Base-by-base conservation (phyloP, 495 filamentous ascomycete species). In the Friedmanniomyces endolithicus region DNA sequence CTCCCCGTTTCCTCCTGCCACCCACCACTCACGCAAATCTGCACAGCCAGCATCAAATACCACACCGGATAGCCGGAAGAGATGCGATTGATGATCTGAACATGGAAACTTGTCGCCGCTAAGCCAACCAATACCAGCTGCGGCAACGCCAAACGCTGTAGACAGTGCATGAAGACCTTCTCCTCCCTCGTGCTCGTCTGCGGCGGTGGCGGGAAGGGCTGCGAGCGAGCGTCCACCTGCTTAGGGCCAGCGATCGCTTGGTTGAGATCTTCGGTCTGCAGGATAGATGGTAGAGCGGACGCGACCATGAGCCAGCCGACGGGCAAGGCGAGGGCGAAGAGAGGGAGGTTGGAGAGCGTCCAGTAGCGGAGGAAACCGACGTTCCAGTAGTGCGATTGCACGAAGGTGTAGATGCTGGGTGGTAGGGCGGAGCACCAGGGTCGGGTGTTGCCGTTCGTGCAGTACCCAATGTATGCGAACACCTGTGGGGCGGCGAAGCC, bases 31-130 rank as follows among this genome's bases (percentile, higher is more conserved):
- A 43, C 14, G 27, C 46, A 56, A 8, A 53, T 50, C 23, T 56
- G 37, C 4, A 60, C 20, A 2, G 74, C 82, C 37, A 90, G 44
- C 74, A 82, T 92, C 79, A 85, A 85, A 65, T 95, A 89, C 87
- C 88, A 94, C 24, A 96, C 63, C 27, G 88, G 85, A 68, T 88
- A 96, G 0, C 84, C 88, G 0, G 90, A 95, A 1, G 87, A 84
- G 16, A 98, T 80, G 29, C 92, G 77, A 35, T 84, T 92, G 58
- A 97, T 83, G 54, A 97, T 94, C 68, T 98, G 92, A 12, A 95
- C 85, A 59, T 98, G 92, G 59, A 90, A 94, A 46, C 68, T 85
- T 9, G 82, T 85, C 24, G 90, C 61, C 8, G 87, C 86, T 60
- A 90, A 67, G 11, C 78, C 57, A 0, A 84, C 82, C 29, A 98